phyloP scores from a whole-genome alignment of 2,329 filamentous ascomycete species.

The Colletotrichum simmondsii region DNA sequence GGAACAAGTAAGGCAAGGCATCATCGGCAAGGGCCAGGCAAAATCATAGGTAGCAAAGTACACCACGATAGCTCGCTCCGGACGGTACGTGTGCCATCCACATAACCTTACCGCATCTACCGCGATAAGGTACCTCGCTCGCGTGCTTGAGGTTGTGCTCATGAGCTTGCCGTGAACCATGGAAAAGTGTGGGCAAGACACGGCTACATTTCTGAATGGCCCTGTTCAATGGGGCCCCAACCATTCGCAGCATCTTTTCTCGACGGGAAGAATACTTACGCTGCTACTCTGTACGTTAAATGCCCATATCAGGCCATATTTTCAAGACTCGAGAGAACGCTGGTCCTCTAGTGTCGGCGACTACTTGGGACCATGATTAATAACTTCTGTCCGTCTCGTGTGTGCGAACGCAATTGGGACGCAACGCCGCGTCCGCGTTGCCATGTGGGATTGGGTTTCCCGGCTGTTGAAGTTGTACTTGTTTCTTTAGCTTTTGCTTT shows the following conservation, averaged over 20 bases:
- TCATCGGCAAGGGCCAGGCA: too few species aligned
- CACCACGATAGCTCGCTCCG: not conserved
- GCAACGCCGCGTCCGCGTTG: slow-evolving; percentile 13
- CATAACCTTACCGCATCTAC: not conserved
- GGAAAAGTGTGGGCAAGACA: not conserved
- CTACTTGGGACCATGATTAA: not conserved
- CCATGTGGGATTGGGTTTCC: not conserved
- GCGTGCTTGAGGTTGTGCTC: not conserved
- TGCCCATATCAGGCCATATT: not conserved
- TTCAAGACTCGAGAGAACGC: not conserved
- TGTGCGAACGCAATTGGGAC: not conserved
- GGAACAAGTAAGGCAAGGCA: not conserved
- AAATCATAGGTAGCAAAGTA: too few species aligned
- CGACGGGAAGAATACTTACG: not conserved
- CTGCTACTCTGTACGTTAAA: not conserved
- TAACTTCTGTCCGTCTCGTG: not conserved
- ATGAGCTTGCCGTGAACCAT: not conserved
- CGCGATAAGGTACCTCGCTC: not conserved
- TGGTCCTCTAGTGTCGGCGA: not conserved
- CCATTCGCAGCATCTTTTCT: not conserved
- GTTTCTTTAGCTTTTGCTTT: too few species aligned
- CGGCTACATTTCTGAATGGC: not conserved
- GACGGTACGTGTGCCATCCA: not conserved
- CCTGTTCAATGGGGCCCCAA: not conserved
- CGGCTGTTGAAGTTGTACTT: not conserved